A percentile compares a stretch with the other conserved stretches of the same genome.
These are phyloP conservation scores for Aspergillus tubingensis DNA, from an alignment of 2,329 filamentous ascomycete species.

Conservation along the genomic window DNA sequence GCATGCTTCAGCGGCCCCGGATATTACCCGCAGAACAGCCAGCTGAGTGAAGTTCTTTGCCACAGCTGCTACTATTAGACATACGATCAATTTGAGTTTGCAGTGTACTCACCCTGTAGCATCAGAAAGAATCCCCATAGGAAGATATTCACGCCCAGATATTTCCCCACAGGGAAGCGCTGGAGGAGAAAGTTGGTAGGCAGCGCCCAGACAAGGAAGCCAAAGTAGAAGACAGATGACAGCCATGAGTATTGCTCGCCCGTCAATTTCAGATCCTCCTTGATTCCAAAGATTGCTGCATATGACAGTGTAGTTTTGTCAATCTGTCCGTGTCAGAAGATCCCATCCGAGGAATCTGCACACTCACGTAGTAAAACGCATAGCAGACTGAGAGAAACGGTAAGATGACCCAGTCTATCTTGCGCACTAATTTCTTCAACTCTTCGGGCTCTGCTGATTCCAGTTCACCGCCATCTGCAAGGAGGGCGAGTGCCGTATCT, in stretches of 20 bases:
- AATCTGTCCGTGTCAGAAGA: neutral
- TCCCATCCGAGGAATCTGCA: neutral
- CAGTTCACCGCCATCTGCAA: neutral
- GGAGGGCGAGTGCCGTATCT: slow-evolving; percentile 2
- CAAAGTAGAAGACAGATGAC: slow-evolving; percentile 47
- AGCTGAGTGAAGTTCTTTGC: slow-evolving; percentile 54
- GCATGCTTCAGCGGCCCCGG: slow-evolving; percentile 54
- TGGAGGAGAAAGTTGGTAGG: slow-evolving; percentile 31
- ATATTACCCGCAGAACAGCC: slow-evolving; percentile 54
- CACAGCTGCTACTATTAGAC: slow-evolving; percentile 33
- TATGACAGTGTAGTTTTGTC: slow-evolving; percentile 39
- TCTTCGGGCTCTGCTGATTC: neutral
- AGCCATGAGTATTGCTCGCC: slow-evolving; percentile 45
- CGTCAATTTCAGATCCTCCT: slow-evolving; percentile 46
- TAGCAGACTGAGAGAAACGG: slow-evolving; percentile 14
- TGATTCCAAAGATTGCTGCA: slow-evolving; percentile 55
- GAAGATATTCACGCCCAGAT: slow-evolving; percentile 17
- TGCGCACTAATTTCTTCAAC: slow-evolving; percentile 7
- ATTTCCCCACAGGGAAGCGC: slow-evolving; percentile 19
- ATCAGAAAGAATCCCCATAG: slow-evolving; percentile 17
- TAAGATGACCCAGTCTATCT: slow-evolving; percentile 14
- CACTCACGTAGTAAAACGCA: slow-evolving; percentile 16
- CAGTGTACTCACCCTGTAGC: slow-evolving; percentile 7
- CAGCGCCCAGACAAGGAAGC: slow-evolving; percentile 37
- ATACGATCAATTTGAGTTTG: no score